Base-by-base conservation (phyloP, 257 asterid genomes). In the Ophiorrhiza pumila region DNA sequence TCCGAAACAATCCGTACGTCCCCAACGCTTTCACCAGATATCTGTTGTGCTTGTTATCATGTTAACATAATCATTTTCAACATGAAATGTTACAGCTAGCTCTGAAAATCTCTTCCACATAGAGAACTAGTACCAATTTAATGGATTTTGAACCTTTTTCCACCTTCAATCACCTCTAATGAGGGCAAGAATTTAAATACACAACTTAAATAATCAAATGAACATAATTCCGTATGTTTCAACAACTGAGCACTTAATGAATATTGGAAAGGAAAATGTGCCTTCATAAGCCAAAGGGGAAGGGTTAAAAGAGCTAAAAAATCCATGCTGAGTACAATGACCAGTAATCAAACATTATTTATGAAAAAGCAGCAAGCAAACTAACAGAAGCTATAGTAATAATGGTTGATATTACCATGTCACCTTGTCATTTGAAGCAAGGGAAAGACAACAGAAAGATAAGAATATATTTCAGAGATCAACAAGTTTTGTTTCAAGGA, bases 11-110 rank as follows among this genome's bases (percentile, higher is more conserved):
- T 85, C 81, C 80, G 89, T 78, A 95, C 99, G 3, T 89, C 97
- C 64, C 99, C 99, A 77, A 92, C 96, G 39, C 88, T 75, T 83
- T 82, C 94, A 27, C 99, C 99, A 10, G 98, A 95, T 89, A 95
- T 95, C 99, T 95, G 87, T 61, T 81, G 61, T 72, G 65, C 47
- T 41, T 68, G n/a, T n/a, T n/a, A 69, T 63, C 69, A 71, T 29
- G 60, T 77, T 69, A 74, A 46, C 29, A 27, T 27, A 34, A 49
- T 64, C 50, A 45, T 47, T 61, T 73, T 57, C 77, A 71, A 77
- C 63, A 41, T n/a, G 25, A 55, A n/a, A 50, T 15, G 29, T 32
- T 35, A 39, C 29, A 59, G 34, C 59, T 60, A n/a, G 43, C 31
- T 14, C 55, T 58, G 42, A 23, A 23, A 66, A 35, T 4, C 60